A percentile compares a stretch with the other conserved stretches of the same genome.
Evolutionary conservation across 345 rosid species (phyloP).

Genomic region (Physaria fendleri): DNA sequence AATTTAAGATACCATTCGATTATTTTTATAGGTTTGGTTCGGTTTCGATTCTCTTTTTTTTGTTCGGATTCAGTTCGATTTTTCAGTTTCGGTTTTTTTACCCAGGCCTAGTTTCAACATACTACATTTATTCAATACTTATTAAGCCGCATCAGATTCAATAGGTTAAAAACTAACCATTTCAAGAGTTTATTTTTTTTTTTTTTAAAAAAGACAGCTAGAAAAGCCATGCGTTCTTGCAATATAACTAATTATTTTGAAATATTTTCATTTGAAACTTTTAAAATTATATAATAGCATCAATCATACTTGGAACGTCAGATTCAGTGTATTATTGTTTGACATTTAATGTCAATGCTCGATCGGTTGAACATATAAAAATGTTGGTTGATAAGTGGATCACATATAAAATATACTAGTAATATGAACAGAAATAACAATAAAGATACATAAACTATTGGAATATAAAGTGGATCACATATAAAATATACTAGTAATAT

Average conservation of each 20-base stretch:
- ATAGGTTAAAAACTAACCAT: too few relatives aligned
- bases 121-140: too few relatives aligned
- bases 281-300: background rate
- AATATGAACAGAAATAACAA: background rate
- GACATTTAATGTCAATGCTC: slow-evolving; percentile 16
- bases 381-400: background rate
- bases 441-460: background rate
- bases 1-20: too few relatives aligned
- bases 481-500: background rate
- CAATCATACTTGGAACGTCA: slow-evolving; percentile 8
- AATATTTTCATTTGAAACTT: background rate
- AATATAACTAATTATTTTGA: background rate
- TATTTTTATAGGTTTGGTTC: too few relatives aligned
- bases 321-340: background rate
- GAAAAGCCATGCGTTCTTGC: background rate
- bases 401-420: background rate
- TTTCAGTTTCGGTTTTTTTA: too few relatives aligned
- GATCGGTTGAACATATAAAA: background rate
- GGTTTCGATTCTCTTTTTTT: too few relatives aligned
- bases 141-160: too few relatives aligned
- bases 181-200: too few relatives aligned
- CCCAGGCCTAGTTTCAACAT: too few relatives aligned
- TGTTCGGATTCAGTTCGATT: too few relatives aligned
- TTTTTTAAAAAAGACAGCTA: too few relatives aligned
- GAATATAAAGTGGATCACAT: background rate